These are phyloP conservation scores for Aspergillus sp. DNA, from an alignment of 2,329 filamentous ascomycete genomes.

Conservation along the genomic window DNA sequence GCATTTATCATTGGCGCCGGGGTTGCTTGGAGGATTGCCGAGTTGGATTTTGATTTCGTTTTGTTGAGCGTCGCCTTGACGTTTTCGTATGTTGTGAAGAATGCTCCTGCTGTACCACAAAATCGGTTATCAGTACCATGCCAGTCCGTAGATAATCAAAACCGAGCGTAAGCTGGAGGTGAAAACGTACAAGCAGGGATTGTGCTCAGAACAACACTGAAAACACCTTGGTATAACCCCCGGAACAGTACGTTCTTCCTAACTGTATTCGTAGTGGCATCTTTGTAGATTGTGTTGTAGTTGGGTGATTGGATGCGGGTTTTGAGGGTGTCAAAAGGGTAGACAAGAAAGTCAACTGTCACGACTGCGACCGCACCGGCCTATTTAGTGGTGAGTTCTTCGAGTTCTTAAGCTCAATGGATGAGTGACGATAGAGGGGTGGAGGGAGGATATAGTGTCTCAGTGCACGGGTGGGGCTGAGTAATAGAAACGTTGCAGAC, in stretches of 20 bases:
- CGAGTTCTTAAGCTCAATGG: background rate
- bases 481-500: constrained; percentile 21
- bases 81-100: constrained; percentile 87
- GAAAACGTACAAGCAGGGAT: constrained; percentile 71
- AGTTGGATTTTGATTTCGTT: background rate
- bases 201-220: constrained; percentile 80
- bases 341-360: constrained; percentile 80
- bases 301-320: constrained; percentile 79
- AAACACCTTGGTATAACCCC: constrained; percentile 84
- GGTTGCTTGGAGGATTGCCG: constrained; percentile 39
- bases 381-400: constrained; percentile 42
- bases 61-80: constrained; percentile 65
- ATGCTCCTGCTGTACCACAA: constrained; percentile 64
- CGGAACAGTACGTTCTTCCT: constrained; percentile 61
- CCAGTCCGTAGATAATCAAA: background rate
- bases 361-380: constrained; percentile 84
- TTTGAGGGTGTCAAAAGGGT: constrained; percentile 87
- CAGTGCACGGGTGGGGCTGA: background rate
- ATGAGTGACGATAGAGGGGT: no score
- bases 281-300: constrained; percentile 66
- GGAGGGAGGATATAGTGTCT: background rate
- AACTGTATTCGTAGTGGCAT: constrained; percentile 55
- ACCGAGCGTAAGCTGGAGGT: background rate
- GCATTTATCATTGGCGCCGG: constrained; percentile 72
- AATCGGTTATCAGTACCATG: background rate